Conservation (phyloP, 2,329 filamentous ascomycete species). For the Magnaporthales sp. region DNA sequence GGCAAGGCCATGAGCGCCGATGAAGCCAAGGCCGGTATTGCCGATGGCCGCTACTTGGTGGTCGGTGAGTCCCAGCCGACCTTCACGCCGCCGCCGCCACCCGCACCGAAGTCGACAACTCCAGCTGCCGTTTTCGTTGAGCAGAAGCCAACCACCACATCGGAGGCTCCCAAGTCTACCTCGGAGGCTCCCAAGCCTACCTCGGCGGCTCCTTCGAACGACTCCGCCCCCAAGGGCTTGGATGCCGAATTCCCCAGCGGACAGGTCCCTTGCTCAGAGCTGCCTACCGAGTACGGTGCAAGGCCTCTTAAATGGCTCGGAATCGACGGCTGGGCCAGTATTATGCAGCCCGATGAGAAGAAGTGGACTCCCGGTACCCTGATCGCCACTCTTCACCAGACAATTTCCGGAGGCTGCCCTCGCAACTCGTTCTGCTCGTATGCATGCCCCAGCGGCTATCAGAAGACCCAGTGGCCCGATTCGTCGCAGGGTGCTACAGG, state of each 20-base stretch:
- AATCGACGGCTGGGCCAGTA: constrained; percentile 68
- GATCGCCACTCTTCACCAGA: constrained; percentile 59
- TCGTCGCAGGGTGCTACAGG: constrained; percentile 64
- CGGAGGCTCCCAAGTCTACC: constrained; percentile 20
- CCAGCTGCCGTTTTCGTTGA: constrained; percentile 21
- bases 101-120: constrained; percentile 19
- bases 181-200: constrained; percentile 21
- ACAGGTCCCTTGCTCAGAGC: constrained; percentile 57
- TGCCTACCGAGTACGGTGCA: constrained; percentile 77
- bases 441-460: constrained; percentile 81
- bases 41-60: constrained; percentile 60
- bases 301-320: constrained; percentile 59
- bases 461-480: constrained; percentile 83
- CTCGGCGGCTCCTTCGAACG: constrained; percentile 16
- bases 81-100: constrained; percentile 33
- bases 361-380: constrained; percentile 39
- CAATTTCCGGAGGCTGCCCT: constrained; percentile 51
- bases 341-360: constrained; percentile 50
- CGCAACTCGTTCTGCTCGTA: constrained; percentile 78
- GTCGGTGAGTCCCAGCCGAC: constrained; percentile 50
- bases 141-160: constrained; percentile 23
- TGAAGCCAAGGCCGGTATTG: constrained; percentile 64
- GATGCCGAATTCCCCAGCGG: constrained; percentile 68
- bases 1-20: constrained; percentile 50
- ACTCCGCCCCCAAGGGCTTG: constrained; percentile 40